Conservation (phyloP, 2,329 filamentous ascomycete species). For the Trichoderma guizhouense region DNA sequence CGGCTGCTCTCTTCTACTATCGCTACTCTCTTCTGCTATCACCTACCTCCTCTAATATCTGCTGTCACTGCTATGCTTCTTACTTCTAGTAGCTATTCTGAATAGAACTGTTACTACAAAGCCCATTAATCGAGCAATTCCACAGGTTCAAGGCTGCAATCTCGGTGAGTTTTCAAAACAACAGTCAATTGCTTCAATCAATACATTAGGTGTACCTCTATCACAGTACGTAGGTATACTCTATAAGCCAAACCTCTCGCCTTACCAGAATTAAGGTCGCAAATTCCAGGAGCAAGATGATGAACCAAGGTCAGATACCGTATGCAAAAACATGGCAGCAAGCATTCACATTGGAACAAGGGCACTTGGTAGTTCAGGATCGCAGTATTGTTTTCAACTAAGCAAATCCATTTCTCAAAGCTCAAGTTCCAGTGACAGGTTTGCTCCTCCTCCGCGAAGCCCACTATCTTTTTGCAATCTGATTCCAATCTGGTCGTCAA, state of each 20-base stretch:
- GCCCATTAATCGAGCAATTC: too few relatives aligned
- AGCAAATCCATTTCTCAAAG: not conserved
- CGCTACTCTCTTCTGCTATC: too few relatives aligned
- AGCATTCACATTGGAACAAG: constrained; percentile 6
- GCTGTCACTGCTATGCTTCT: too few relatives aligned
- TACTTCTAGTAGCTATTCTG: too few relatives aligned
- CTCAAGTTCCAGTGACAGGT: constrained; percentile 4
- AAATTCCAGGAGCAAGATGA: not conserved
- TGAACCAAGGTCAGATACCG: not conserved
- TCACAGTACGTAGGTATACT: not conserved
- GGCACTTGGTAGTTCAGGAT: not conserved
- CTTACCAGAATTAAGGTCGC: not conserved
- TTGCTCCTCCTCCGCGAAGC: not conserved
- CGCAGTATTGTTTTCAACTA: not conserved
- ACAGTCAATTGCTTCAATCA: not conserved
- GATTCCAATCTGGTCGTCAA: constrained; percentile 19
- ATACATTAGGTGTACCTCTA: not conserved
- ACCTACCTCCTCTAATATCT: too few relatives aligned
- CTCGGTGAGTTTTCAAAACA: not conserved
- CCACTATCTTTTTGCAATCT: constrained; percentile 10
- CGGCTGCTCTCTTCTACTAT: too few relatives aligned
- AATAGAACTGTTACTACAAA: too few relatives aligned
- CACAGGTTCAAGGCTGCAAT: not conserved
- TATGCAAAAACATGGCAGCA: not conserved
- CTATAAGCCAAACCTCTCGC: not conserved